Evolutionary conservation across 2,329 filamentous ascomycete genomes (phyloP).

Genomic region (Clarireedia paspali): DNA sequence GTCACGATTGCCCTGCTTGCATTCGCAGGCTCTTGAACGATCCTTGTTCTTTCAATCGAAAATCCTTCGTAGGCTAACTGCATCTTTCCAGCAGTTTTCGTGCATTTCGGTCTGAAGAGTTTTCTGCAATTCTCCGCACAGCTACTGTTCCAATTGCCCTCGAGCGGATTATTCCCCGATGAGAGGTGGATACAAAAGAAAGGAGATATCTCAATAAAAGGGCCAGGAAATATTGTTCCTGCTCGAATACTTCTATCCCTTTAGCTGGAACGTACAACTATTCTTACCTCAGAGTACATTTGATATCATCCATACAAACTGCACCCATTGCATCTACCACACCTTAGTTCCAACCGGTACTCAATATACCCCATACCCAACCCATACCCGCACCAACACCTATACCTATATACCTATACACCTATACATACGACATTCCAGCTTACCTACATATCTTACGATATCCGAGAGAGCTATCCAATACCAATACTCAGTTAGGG

Average conservation of each 20-base stretch:
- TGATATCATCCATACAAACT: neutral
- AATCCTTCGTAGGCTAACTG: conserved; percentile 9
- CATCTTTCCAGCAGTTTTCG: conserved; percentile 10
- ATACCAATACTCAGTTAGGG: neutral
- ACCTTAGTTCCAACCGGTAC: neutral
- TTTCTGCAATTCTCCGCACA: conserved; percentile 10
- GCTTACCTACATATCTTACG: conserved; percentile 2
- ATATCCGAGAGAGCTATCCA: neutral
- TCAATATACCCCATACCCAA: neutral
- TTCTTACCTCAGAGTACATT: neutral
- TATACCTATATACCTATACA: neutral
- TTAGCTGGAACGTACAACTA: neutral
- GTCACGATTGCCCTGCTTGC: conserved; percentile 6
- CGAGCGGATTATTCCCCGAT: conserved; percentile 7
- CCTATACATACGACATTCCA: neutral
- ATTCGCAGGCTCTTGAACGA: neutral
- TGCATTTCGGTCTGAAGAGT: conserved; percentile 7
- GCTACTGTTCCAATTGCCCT: conserved; percentile 7
- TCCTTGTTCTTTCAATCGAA: conserved; percentile 7
- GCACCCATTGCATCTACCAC: neutral
- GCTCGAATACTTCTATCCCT: neutral
- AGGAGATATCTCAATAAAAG: neutral
- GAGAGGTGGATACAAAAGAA: conserved; percentile 3
- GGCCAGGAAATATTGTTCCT: neutral
- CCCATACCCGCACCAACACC: neutral